Evolutionary conservation across 352 stramenopile genomes (phyloP).

Genomic region (Phytophthora macrochlamydospora): DNA sequence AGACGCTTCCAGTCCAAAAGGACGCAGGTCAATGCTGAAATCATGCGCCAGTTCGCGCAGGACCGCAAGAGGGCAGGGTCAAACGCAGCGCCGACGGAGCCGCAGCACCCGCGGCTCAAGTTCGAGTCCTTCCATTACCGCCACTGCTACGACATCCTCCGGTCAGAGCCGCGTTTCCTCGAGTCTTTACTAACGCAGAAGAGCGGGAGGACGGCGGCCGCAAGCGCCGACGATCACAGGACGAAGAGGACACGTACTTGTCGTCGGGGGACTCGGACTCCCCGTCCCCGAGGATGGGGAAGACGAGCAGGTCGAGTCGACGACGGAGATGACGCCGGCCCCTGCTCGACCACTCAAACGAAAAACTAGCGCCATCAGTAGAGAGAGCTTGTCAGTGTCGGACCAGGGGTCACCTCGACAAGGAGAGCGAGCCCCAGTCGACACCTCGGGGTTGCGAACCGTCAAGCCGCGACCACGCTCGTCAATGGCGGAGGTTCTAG

Average conservation of each 20-base stretch:
- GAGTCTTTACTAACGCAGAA: conserved; percentile 18
- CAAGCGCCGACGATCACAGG: conserved; percentile 23
- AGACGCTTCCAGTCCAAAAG: conserved; percentile 22
- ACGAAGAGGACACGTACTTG: conserved; percentile 22
- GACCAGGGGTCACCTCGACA: background rate
- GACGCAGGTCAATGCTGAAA: conserved; percentile 24
- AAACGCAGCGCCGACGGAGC: conserved; percentile 22
- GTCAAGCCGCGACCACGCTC: too few species aligned
- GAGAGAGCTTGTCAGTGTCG: background rate
- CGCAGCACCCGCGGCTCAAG: conserved; percentile 24
- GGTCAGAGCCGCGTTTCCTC: conserved; percentile 20
- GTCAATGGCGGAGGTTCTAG: background rate
- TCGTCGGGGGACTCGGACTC: conserved; percentile 28
- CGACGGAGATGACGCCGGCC: background rate
- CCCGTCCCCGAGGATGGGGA: conserved; percentile 19
- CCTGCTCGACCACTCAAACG: background rate
- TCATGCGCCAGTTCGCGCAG: conserved; percentile 29
- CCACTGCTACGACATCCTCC: conserved; percentile 38
- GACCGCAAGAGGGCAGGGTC: conserved; percentile 18
- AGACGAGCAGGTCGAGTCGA: background rate
- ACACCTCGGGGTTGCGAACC: background rate
- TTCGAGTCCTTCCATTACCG: conserved; percentile 42
- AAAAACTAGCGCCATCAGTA: background rate
- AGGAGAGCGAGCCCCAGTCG: background rate
- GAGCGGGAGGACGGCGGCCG: conserved; percentile 5